These are phyloP conservation scores for Acidomyces sp. DNA, from an alignment of 495 filamentous ascomycete genomes.

Conservation along the genomic window DNA sequence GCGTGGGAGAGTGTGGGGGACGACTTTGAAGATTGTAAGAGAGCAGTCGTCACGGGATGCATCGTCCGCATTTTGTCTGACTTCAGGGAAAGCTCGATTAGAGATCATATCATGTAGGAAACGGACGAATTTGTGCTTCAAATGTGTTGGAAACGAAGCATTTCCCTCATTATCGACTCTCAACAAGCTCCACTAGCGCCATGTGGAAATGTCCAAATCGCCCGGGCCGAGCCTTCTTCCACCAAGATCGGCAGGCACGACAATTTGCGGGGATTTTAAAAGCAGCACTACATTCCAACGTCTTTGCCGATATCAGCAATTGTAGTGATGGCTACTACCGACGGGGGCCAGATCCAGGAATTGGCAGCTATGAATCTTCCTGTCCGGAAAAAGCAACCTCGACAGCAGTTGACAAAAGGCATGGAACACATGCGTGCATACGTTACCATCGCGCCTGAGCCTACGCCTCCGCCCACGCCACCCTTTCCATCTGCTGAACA, in stretches of 20 bases:
- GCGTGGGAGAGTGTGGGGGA: neutral
- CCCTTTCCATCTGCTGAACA: slow-evolving; percentile 8
- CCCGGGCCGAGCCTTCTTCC: neutral
- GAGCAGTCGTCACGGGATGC: slow-evolving; percentile 5
- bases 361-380: slow-evolving; percentile 2
- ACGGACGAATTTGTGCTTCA: too few species aligned
- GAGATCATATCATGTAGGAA: too few species aligned
- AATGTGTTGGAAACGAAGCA: too few species aligned
- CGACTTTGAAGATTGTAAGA: slow-evolving; percentile 9
- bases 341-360: too few species aligned
- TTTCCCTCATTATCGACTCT: too few species aligned
- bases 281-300: too few species aligned
- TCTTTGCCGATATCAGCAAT: too few species aligned
- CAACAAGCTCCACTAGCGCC: too few species aligned
- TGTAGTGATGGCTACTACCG: too few species aligned
- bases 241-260: neutral
- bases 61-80: slow-evolving; percentile 6
- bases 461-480: slow-evolving; percentile 11
- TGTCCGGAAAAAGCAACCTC: slow-evolving; percentile 13
- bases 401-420: slow-evolving; percentile 29
- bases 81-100: neutral
- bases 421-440: slow-evolving; percentile 34
- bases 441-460: slow-evolving; percentile 22
- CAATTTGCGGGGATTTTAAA: neutral
- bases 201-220: too few species aligned